These are phyloP conservation scores for Chimonanthus praecox DNA, from an alignment of 164 flowering plant species.

Conservation along the genomic window DNA sequence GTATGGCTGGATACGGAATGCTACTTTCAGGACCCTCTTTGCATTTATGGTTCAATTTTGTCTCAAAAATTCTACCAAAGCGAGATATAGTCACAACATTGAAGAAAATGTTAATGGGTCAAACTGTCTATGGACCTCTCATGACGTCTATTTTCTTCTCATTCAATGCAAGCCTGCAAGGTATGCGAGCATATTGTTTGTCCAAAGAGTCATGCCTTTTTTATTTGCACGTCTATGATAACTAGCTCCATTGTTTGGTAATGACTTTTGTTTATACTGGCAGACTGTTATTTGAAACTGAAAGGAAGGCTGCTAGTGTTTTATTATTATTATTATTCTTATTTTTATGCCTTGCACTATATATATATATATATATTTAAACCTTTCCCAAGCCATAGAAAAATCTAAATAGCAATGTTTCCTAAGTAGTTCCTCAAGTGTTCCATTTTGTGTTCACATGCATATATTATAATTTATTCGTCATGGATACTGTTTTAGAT, in stretches of 20 bases:
- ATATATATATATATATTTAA: too few relatives aligned
- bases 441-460: too few relatives aligned
- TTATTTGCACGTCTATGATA: background rate
- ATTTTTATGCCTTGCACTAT: too few relatives aligned
- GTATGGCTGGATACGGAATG: constrained; percentile 87
- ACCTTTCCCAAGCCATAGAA: too few relatives aligned
- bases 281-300: too few relatives aligned
- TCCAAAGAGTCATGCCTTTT: background rate
- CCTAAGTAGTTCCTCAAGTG: too few relatives aligned
- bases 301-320: too few relatives aligned
- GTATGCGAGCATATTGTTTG: constrained; percentile 22
- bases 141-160: constrained; percentile 78
- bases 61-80: constrained; percentile 73
- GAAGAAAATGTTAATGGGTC: constrained; percentile 84
- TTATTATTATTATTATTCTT: too few relatives aligned
- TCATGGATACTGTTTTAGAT: too few relatives aligned
- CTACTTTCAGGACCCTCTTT: constrained; percentile 75
- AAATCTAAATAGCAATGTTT: too few relatives aligned
- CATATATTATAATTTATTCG: too few relatives aligned
- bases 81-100: constrained; percentile 55
- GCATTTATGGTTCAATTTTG: constrained; percentile 80
- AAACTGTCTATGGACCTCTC: constrained; percentile 62
- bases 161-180: constrained; percentile 70
- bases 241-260: background rate
- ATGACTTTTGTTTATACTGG: too few relatives aligned